Conservation (phyloP, 306 rosid genomes). For the Malus sieversii region DNA sequence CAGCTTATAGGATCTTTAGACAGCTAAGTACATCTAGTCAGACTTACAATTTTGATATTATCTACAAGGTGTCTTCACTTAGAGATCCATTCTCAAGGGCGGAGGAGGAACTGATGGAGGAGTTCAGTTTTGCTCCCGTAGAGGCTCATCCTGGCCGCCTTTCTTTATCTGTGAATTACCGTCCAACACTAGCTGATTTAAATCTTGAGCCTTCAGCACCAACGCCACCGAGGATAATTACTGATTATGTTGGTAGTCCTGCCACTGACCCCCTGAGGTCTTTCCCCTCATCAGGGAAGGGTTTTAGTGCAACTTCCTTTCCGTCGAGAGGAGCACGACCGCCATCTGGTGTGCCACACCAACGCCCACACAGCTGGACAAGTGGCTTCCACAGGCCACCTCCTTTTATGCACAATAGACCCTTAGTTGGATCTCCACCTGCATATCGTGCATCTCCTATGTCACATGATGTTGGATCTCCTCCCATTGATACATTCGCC, state of each 20-base stretch:
- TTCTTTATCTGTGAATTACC: conserved; percentile 58
- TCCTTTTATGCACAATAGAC: conserved; percentile 38
- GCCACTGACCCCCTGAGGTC: conserved; percentile 60
- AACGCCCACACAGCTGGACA: conserved; percentile 77
- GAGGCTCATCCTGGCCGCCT: conserved; percentile 75
- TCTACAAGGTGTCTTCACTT: conserved; percentile 74
- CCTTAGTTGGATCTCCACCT: conserved; percentile 55
- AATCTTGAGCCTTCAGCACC: conserved; percentile 58
- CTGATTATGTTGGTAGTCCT: conserved; percentile 89
- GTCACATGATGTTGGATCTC: conserved; percentile 48
- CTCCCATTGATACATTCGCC: conserved; percentile 44
- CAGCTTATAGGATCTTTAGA: conserved; percentile 59
- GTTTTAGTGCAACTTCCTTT: conserved; percentile 50
- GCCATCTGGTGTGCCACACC: conserved; percentile 35
- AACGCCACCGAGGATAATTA: conserved; percentile 54
- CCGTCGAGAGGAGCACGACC: conserved; percentile 41
- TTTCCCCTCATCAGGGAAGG: conserved; percentile 50
- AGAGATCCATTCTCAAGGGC: conserved; percentile 67
- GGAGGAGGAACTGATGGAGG: conserved; percentile 55
- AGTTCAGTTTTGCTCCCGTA: conserved; percentile 49
- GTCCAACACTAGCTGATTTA: conserved; percentile 45
- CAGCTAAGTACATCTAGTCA: conserved; percentile 48
- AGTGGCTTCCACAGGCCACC: conserved; percentile 59
- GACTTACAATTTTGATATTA: conserved; percentile 51
- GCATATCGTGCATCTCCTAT: conserved; percentile 44